These are phyloP conservation scores for Hypomontagnella monticulosa DNA, from an alignment of 495 filamentous ascomycete species.

Conservation along the genomic window DNA sequence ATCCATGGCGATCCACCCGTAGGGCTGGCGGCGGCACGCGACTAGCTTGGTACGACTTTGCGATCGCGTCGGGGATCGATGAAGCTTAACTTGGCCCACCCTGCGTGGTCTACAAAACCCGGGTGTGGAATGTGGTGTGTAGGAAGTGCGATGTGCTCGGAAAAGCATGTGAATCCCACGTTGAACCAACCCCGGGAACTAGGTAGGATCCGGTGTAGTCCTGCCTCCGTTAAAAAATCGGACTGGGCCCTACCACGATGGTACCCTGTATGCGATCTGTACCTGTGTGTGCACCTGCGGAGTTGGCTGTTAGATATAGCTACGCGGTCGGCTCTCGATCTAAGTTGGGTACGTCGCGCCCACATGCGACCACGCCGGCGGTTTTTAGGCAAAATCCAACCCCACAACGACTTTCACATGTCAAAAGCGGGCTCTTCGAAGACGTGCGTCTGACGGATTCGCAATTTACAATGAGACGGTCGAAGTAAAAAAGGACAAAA, in stretches of 20 bases:
- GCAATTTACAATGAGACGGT: not conserved
- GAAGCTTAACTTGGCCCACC: too few species aligned
- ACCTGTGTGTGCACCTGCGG: not conserved
- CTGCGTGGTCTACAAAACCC: too few species aligned
- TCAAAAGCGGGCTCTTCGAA: not conserved
- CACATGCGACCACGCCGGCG: not conserved
- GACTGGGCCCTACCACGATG: not conserved
- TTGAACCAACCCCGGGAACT: not conserved
- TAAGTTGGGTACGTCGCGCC: not conserved
- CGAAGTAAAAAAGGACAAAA: not conserved
- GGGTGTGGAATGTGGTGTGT: too few species aligned
- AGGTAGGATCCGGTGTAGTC: constrained; percentile 7
- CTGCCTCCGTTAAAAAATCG: too few species aligned
- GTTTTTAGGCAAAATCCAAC: not conserved
- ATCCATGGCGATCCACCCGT: too few species aligned
- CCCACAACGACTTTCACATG: constrained; percentile 15
- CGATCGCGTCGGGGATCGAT: too few species aligned
- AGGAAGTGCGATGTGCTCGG: too few species aligned
- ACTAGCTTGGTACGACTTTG: too few species aligned
- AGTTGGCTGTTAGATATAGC: not conserved
- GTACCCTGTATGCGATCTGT: not conserved
- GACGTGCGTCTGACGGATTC: not conserved
- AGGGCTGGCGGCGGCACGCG: too few species aligned
- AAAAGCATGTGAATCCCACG: constrained; percentile 8
- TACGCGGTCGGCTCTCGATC: not conserved